Conservation (phyloP, 2,329 filamentous ascomycete species). For the Epichloe gansuensis region DNA sequence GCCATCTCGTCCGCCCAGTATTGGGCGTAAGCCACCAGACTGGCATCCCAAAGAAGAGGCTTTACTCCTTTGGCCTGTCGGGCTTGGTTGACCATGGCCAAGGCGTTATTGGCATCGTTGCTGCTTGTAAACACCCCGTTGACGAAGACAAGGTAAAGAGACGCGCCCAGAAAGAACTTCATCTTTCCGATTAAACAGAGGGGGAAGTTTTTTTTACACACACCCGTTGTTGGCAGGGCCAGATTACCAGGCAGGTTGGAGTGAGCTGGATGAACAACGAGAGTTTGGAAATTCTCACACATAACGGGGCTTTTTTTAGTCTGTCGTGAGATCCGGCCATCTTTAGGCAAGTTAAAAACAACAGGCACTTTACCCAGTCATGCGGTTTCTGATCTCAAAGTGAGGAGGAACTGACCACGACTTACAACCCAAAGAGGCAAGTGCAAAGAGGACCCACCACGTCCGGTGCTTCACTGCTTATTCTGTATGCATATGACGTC, state of each 20-base stretch:
- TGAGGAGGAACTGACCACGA: constrained; percentile 3
- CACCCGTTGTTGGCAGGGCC: background rate
- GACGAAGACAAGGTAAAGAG: constrained; percentile 6
- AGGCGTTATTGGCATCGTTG: constrained; percentile 14
- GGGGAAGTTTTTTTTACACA: background rate
- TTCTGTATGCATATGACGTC: no score
- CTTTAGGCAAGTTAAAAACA: background rate
- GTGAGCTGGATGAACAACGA: no score
- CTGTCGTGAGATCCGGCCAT: no score
- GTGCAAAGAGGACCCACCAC: background rate
- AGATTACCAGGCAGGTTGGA: background rate
- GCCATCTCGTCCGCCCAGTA: constrained; percentile 23
- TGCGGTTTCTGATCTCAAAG: background rate
- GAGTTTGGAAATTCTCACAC: no score
- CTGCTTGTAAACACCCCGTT: constrained; percentile 7
- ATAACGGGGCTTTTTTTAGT: no score
- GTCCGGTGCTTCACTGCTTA: no score
- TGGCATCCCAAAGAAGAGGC: constrained; percentile 18
- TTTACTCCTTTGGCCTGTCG: constrained; percentile 16
- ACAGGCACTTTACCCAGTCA: background rate
- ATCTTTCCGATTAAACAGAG: background rate
- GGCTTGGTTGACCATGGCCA: constrained; percentile 20
- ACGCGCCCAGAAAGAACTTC: constrained; percentile 2
- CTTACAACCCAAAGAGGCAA: constrained; percentile 1
- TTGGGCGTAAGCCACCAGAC: constrained; percentile 20